Conservation (phyloP, 129 eudicot genomes). For the Centrapalus pauciflorus region DNA sequence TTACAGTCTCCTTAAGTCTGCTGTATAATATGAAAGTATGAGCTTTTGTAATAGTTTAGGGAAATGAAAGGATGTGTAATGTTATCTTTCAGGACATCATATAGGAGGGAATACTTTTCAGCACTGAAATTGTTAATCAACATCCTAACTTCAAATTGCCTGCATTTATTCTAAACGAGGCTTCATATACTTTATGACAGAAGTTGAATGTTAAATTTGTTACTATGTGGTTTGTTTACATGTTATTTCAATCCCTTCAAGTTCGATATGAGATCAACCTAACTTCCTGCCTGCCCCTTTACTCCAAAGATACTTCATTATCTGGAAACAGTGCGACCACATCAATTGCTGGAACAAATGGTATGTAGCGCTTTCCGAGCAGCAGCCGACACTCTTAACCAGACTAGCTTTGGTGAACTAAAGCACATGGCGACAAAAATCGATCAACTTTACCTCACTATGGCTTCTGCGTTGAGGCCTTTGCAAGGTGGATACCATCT, state of each 20-base stretch:
- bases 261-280: not conserved
- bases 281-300: not conserved
- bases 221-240: not conserved
- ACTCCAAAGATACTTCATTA: conserved; percentile 71
- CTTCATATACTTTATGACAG: no score
- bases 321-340: conserved; percentile 80
- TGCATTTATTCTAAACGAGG: no score
- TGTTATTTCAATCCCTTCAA: not conserved
- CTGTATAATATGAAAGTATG: no score
- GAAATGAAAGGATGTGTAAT: no score
- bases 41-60: no score
- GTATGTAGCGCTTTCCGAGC: conserved; percentile 84
- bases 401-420: conserved; percentile 60
- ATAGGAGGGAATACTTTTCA: not conserved
- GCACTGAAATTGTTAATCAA: not conserved
- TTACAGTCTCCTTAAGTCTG: no score
- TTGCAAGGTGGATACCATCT: conserved; percentile 51
- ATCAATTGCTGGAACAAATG: conserved; percentile 85
- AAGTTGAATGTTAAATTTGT: no score
- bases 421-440: conserved; percentile 64
- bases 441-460: conserved; percentile 60
- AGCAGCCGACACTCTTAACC: conserved; percentile 74
- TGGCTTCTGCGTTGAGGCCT: conserved; percentile 58
- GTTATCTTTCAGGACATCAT: not conserved
- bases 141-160: no score